Evolutionary conservation across 164 flowering plant species (phyloP), one percentile per base, ranked within the genome.

Genomic region (Vitis labrusca): DNA sequence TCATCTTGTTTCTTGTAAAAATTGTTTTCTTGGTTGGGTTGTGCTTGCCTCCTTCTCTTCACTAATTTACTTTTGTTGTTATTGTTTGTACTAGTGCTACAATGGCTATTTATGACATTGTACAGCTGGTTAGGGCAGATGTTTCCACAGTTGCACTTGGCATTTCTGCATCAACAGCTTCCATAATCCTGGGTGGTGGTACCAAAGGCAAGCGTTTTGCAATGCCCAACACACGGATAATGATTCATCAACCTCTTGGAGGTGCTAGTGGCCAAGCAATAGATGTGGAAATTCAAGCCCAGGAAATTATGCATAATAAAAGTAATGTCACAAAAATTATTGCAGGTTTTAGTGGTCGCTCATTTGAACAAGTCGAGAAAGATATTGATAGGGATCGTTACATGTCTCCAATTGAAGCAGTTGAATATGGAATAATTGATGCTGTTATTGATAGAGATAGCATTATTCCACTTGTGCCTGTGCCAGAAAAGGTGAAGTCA

Each of bases 381-480:
- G 97, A 92, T 74, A 94, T 92, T 68, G 98, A 94, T 71, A 81
- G 97, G 69, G 98, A 94, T 70, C 88, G 91, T 0, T 94, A 94
- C 73, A 87, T 94, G 97, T 94, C 98, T 67, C 94, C 98, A 0
- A 89, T 89, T 52, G 98, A 94, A 82, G 98, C 95, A 8, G 89
- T 94, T 71, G 97, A 92, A 74, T 94, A 84, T 79, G 97, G 99
- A 27, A 73, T 92, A 10, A 80, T 94, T 59, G 99, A 94, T 73
- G 98, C 86, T 55, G 92, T 91, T 59, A 92, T 94, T 66, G 99
- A 94, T 80, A 71, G 81, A 67, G 95, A 92, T 66, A 78, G 78
- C 78, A 91, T 94, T 59, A 88, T 92, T 52, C 95, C 97, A 15
- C 87, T 92, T 49, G 54, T 50, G 58, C 97, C 99, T 30, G 86